Evolutionary conservation across 2,329 filamentous ascomycete species (phyloP).

Genomic region (Ophiostoma quercus): DNA sequence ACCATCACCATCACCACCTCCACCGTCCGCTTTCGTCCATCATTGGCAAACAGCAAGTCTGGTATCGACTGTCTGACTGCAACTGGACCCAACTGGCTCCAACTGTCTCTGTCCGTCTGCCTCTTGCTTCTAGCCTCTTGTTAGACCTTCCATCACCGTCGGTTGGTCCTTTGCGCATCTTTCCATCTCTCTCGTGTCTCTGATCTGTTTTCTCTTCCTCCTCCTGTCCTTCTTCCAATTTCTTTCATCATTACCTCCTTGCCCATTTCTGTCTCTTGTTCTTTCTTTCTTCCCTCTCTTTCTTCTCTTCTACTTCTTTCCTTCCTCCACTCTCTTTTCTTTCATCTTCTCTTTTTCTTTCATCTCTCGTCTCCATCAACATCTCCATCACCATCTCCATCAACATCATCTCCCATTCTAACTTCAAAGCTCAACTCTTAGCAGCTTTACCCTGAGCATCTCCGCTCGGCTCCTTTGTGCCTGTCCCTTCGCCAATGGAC

Average conservation of each 20-base stretch:
- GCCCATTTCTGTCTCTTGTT: neutral
- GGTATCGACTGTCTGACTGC: neutral
- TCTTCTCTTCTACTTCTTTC: neutral
- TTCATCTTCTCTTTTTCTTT: neutral
- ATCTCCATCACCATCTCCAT: conserved; percentile 5
- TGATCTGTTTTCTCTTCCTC: neutral
- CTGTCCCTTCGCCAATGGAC: conserved; percentile 33
- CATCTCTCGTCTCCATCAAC: neutral
- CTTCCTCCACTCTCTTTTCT: neutral
- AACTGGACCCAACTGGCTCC: neutral
- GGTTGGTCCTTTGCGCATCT: neutral
- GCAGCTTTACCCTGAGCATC: neutral
- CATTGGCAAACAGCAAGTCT: conserved; percentile 3
- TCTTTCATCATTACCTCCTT: conserved; percentile 3
- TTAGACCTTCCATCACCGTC: neutral
- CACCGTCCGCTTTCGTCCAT: neutral
- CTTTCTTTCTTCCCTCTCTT: neutral
- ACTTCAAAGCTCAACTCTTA: conserved; percentile 1
- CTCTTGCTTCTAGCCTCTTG: neutral
- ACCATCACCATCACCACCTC: neutral
- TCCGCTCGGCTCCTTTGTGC: conserved; percentile 12
- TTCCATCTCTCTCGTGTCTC: conserved; percentile 7
- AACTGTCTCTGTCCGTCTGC: neutral
- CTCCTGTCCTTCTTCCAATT: neutral
- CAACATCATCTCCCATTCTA: neutral